phyloP scores from a whole-genome alignment of 345 rosid genomes.

The Populus simonii region DNA sequence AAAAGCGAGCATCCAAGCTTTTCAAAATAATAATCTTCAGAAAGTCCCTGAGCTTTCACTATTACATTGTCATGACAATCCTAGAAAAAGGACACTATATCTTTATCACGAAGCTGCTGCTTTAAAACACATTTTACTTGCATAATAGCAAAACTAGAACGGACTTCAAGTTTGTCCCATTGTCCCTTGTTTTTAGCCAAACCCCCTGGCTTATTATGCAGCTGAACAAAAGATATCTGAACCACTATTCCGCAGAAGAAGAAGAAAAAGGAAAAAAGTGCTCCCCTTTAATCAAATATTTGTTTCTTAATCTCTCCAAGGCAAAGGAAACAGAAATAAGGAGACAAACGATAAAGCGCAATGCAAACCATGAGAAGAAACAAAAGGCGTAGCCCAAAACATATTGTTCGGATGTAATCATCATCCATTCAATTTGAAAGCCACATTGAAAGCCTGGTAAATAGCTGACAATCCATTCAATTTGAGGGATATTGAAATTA shows the following conservation, averaged over 20 bases:
- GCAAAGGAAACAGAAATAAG: neutral
- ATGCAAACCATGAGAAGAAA: neutral
- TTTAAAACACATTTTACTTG: neutral
- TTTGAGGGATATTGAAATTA: neutral
- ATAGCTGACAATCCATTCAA: neutral
- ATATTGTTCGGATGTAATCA: conserved; percentile 9
- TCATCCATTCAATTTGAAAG: neutral
- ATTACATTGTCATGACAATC: neutral
- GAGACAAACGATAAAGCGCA: neutral
- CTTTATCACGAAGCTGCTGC: neutral
- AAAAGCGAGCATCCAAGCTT: neutral
- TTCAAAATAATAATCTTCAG: neutral
- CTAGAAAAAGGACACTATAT: no score
- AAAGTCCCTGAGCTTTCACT: neutral
- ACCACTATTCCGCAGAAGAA: neutral
- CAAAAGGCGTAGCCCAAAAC: neutral
- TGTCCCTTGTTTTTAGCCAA: neutral
- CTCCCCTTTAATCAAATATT: neutral
- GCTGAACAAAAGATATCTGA: neutral
- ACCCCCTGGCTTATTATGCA: neutral
- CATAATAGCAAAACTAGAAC: neutral
- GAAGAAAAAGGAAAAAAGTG: neutral
- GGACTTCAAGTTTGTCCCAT: neutral
- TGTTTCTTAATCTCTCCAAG: neutral
- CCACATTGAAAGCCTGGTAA: neutral